These are phyloP conservation scores for Ophiorrhiza pumila DNA, from an alignment of 257 asterid species.

Conservation along the genomic window DNA sequence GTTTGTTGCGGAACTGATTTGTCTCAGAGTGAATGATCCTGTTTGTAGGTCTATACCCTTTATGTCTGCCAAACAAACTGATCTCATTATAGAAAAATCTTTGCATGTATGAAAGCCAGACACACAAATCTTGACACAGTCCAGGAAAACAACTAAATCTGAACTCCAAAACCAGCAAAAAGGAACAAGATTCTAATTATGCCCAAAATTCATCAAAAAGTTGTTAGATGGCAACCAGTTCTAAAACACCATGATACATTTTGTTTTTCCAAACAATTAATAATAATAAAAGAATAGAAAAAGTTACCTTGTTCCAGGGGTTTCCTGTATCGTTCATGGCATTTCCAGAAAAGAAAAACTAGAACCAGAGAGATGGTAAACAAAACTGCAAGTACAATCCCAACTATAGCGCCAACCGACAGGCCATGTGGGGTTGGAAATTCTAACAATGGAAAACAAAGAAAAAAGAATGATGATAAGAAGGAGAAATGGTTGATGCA, in stretches of 20 bases:
- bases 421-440: slow-evolving; percentile 39
- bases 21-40: slow-evolving; percentile 56
- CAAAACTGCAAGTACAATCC: slow-evolving; percentile 48
- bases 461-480: neutral
- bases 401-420: slow-evolving; percentile 44
- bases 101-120: neutral
- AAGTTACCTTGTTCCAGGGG: slow-evolving; percentile 40
- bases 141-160: too few relatives aligned
- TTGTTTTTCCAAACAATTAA: neutral
- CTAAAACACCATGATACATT: neutral
- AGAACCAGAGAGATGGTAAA: slow-evolving; percentile 28
- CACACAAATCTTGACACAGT: neutral
- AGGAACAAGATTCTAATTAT: neutral
- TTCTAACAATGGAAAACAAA: slow-evolving; percentile 29
- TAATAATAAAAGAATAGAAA: too few relatives aligned
- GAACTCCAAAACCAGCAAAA: neutral
- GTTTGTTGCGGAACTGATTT: slow-evolving; percentile 61
- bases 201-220: neutral
- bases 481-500: slow-evolving; percentile 17
- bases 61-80: slow-evolving; percentile 6
- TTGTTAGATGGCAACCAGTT: neutral
- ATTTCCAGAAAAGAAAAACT: slow-evolving; percentile 60
- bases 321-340: slow-evolving; percentile 24
- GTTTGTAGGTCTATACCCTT: slow-evolving; percentile 48
- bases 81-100: neutral